Evolutionary conservation across 805 yeast genomes (phyloP).

Genomic region (Kodamaea nitidulidarum): DNA sequence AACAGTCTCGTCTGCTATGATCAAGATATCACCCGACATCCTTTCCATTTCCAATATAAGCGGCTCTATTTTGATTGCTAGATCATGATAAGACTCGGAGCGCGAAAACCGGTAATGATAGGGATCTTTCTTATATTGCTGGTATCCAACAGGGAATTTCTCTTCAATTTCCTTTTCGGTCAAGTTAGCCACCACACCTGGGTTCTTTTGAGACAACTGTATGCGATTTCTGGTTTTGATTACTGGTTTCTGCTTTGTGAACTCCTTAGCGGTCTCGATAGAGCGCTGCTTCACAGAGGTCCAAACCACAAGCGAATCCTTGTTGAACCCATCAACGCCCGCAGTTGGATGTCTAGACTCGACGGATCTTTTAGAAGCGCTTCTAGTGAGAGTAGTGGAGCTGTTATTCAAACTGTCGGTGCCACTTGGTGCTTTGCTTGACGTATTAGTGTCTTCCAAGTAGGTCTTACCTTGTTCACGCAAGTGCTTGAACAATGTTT

Average conservation of each 20-base stretch:
- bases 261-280: conserved; percentile 68
- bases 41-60: conserved; percentile 90
- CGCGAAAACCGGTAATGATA: conserved; percentile 91
- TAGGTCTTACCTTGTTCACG: conserved; percentile 32
- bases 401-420: conserved; percentile 6
- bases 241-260: conserved; percentile 48
- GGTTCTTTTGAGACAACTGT: conserved; percentile 82
- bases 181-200: conserved; percentile 79
- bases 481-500: conserved; percentile 46
- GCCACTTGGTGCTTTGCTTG: conserved; percentile 1
- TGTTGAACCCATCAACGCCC: conserved; percentile 55
- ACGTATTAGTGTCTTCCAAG: conserved; percentile 14
- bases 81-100: conserved; percentile 93
- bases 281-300: conserved; percentile 88
- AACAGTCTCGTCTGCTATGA: conserved; percentile 91
- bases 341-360: conserved; percentile 43
- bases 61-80: conserved; percentile 93
- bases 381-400: conserved; percentile 7
- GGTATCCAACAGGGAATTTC: conserved; percentile 66
- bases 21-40: conserved; percentile 78
- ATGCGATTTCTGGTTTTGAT: conserved; percentile 70
- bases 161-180: conserved; percentile 53
- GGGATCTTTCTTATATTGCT: conserved; percentile 67
- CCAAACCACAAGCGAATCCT: conserved; percentile 80
- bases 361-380: conserved; percentile 18